phyloP scores from a whole-genome alignment of 2,329 filamentous ascomycete genomes.

The Xylariaceae sp. region DNA sequence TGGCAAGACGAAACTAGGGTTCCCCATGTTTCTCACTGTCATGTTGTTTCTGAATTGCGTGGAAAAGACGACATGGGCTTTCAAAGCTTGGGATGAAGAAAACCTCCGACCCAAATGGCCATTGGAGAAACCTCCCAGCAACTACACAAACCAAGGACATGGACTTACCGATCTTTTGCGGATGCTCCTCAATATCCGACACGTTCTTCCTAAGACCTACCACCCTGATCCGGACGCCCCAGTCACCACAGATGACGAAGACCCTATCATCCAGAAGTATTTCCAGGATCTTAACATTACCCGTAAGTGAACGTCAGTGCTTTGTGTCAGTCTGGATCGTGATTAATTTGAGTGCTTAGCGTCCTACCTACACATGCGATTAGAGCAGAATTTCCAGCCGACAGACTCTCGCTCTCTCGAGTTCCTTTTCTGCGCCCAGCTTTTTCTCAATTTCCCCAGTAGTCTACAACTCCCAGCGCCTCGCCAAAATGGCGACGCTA shows the following conservation, averaged over 20 bases:
- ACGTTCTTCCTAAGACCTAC: constrained; percentile 51
- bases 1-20: constrained; percentile 55
- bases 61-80: constrained; percentile 65
- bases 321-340: background rate
- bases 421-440: constrained; percentile 39
- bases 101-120: constrained; percentile 58
- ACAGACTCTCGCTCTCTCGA: constrained; percentile 43
- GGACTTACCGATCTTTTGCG: constrained; percentile 54
- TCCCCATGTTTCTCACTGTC: constrained; percentile 58
- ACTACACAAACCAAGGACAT: constrained; percentile 56
- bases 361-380: constrained; percentile 38
- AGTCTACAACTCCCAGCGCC: no score
- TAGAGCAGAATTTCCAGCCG: constrained; percentile 47
- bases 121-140: constrained; percentile 51
- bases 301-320: constrained; percentile 39
- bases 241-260: constrained; percentile 41
- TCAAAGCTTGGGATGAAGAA: constrained; percentile 64
- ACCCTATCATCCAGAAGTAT: constrained; percentile 43
- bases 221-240: constrained; percentile 42
- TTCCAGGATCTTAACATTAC: constrained; percentile 54
- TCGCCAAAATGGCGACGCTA: constrained; percentile 1
- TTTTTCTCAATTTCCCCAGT: constrained; percentile 31
- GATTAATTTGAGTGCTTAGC: constrained; percentile 42
- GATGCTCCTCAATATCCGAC: constrained; percentile 59
- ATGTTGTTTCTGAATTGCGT: constrained; percentile 62